These are phyloP conservation scores for Fusarium tuaranense DNA, from an alignment of 2,329 filamentous ascomycete genomes.

Conservation along the genomic window DNA sequence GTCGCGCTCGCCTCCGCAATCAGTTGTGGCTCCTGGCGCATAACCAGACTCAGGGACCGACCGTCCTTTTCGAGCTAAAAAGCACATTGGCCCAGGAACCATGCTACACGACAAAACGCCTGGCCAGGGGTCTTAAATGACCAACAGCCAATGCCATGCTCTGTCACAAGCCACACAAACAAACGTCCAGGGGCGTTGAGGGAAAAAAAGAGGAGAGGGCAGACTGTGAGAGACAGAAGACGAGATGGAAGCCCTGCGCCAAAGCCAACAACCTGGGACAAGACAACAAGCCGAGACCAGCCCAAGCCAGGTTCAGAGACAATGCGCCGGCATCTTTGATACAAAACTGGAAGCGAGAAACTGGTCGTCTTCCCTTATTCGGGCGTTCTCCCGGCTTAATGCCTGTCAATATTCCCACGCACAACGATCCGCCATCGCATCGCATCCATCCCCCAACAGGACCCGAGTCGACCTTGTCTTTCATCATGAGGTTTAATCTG, in stretches of 20 bases:
- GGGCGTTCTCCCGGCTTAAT: slow-evolving; percentile 27
- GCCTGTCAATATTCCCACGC: slow-evolving; percentile 24
- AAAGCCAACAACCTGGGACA: slow-evolving; percentile 14
- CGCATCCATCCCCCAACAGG: neutral
- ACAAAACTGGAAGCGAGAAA: slow-evolving; percentile 6
- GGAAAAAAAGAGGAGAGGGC: neutral
- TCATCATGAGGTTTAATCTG: slow-evolving; percentile 36
- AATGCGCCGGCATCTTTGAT: slow-evolving; percentile 11
- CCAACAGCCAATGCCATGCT: slow-evolving; percentile 25
- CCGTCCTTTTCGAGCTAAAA: slow-evolving; percentile 31
- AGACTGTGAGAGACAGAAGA: slow-evolving; percentile 6
- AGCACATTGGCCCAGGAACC: slow-evolving; percentile 43
- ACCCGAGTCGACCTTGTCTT: slow-evolving; percentile 24
- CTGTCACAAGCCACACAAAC: slow-evolving; percentile 25
- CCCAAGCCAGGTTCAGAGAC: slow-evolving; percentile 17
- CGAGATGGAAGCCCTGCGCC: neutral
- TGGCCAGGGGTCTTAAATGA: slow-evolving; percentile 25
- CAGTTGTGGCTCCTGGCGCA: slow-evolving; percentile 40
- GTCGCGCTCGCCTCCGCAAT: slow-evolving; percentile 21
- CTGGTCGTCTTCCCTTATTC: slow-evolving; percentile 28
- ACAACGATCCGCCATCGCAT: slow-evolving; percentile 7
- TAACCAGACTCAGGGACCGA: slow-evolving; percentile 1
- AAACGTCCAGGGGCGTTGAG: slow-evolving; percentile 22
- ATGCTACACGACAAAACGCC: slow-evolving; percentile 22
- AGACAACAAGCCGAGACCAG: slow-evolving; percentile 23